phyloP scores from a whole-genome alignment of 169 alveolate genomes.

The Cryptosporidium bovis region DNA sequence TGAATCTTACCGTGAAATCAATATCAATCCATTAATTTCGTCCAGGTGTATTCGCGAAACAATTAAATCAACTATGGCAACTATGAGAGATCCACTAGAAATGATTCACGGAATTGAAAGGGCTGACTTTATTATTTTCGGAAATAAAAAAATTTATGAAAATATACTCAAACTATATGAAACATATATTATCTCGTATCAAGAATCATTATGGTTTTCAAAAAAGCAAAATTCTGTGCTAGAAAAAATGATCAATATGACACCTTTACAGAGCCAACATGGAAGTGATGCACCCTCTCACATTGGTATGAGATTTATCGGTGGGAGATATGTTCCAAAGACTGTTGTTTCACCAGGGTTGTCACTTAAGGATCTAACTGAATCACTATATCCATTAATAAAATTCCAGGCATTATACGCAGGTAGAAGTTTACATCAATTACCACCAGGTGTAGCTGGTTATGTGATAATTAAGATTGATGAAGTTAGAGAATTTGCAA shows the following conservation, averaged over 20 bases:
- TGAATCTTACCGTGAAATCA: conserved; percentile 74
- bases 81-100: conserved; percentile 71
- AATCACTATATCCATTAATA: conserved; percentile 69
- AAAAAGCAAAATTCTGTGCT: conserved; percentile 64
- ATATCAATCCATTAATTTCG: conserved; percentile 60
- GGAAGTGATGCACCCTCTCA: conserved; percentile 75
- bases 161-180: conserved; percentile 53
- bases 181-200: conserved; percentile 64
- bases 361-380: conserved; percentile 65
- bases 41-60: conserved; percentile 73
- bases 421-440: conserved; percentile 68
- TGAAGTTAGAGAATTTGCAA: conserved; percentile 73
- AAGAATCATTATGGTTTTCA: conserved; percentile 67
- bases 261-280: conserved; percentile 71
- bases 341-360: conserved; percentile 71
- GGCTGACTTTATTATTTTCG: conserved; percentile 71
- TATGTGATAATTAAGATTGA: conserved; percentile 71
- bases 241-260: conserved; percentile 71
- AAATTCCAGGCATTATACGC: conserved; percentile 74
- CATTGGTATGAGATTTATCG: conserved; percentile 69
- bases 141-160: conserved; percentile 58
- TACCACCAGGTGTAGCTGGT: conserved; percentile 74
- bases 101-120: conserved; percentile 75
- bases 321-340: conserved; percentile 73
- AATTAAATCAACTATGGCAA: conserved; percentile 60